A percentile compares a stretch with the other conserved stretches of the same genome.
Conservation (phyloP, 306 rosid genomes). For the Cyclanthera cordifolia region DNA sequence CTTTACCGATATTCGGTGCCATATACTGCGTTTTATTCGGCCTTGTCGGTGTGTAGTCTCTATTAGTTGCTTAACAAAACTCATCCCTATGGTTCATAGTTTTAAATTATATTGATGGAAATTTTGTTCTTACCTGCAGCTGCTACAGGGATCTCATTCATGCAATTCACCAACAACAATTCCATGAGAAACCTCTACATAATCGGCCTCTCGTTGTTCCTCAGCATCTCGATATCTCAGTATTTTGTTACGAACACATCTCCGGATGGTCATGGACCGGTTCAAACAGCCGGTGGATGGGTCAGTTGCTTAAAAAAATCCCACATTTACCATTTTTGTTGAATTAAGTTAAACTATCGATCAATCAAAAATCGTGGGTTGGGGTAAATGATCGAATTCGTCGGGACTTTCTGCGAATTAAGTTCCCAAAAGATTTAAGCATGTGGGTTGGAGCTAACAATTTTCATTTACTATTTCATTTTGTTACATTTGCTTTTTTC, state of each 20-base stretch:
- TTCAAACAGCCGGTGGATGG: constrained; percentile 69
- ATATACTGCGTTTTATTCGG: constrained; percentile 75
- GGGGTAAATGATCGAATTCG: too few relatives aligned
- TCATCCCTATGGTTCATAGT: not conserved
- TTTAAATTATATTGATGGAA: not conserved
- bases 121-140: constrained; percentile 36
- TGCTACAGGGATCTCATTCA: constrained; percentile 69
- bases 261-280: constrained; percentile 71
- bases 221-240: constrained; percentile 81
- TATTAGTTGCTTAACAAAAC: not conserved
- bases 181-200: constrained; percentile 75
- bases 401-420: too few relatives aligned
- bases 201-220: constrained; percentile 70
- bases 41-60: constrained; percentile 59
- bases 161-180: constrained; percentile 51
- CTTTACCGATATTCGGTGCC: constrained; percentile 77
- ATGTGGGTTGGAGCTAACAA: too few relatives aligned
- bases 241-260: constrained; percentile 52
- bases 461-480: not conserved
- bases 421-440: too few relatives aligned
- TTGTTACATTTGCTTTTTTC: not conserved
- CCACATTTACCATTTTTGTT: too few relatives aligned
- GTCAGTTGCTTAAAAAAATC: too few relatives aligned
- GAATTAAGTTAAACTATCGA: too few relatives aligned
- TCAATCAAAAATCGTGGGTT: too few relatives aligned